phyloP scores from a whole-genome alignment of 2,329 filamentous ascomycete genomes.

The Bipolaris gigantea region DNA sequence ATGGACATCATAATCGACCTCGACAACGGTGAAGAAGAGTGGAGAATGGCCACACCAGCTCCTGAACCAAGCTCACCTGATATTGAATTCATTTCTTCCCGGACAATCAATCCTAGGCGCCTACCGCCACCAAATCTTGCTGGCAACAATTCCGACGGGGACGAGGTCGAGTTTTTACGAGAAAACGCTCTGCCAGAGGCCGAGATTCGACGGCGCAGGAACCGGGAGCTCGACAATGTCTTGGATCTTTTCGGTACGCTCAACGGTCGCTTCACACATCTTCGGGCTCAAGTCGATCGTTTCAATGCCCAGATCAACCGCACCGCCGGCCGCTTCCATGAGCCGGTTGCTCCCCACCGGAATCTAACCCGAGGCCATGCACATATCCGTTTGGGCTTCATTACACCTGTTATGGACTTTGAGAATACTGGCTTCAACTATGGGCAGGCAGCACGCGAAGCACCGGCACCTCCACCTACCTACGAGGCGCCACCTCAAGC shows the following conservation, averaged over 20 bases:
- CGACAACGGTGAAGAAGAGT: slow-evolving; percentile 37
- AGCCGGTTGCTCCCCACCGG: slow-evolving; percentile 22
- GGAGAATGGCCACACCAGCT: slow-evolving; percentile 27
- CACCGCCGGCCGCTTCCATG: slow-evolving; percentile 15
- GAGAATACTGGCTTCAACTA: slow-evolving; percentile 49
- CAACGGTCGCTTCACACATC: slow-evolving; percentile 22
- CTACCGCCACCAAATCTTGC: slow-evolving; percentile 3
- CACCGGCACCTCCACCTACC: slow-evolving; percentile 40
- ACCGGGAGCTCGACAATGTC: slow-evolving; percentile 22
- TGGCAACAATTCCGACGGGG: slow-evolving; percentile 23
- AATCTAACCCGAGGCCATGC: slow-evolving; percentile 11
- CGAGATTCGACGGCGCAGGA: slow-evolving; percentile 18
- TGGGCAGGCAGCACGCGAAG: slow-evolving; percentile 32
- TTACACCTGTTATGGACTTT: slow-evolving; percentile 45
- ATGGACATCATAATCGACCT: slow-evolving; percentile 49
- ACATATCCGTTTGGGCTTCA: slow-evolving; percentile 30
- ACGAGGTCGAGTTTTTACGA: slow-evolving; percentile 38
- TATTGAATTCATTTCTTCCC: slow-evolving; percentile 52
- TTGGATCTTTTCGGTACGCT: slow-evolving; percentile 24
- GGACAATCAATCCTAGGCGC: slow-evolving; percentile 27
- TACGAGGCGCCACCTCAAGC: slow-evolving; percentile 68
- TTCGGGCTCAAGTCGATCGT: slow-evolving; percentile 27
- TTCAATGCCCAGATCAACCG: slow-evolving; percentile 23
- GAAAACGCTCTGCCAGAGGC: slow-evolving; percentile 28
- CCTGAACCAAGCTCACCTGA: slow-evolving; percentile 47